Percentiles rank a stretch among this genome's conserved stretches.
phyloP scores from a whole-genome alignment of 179 eudicot genomes.

The Silene noctiflora region DNA sequence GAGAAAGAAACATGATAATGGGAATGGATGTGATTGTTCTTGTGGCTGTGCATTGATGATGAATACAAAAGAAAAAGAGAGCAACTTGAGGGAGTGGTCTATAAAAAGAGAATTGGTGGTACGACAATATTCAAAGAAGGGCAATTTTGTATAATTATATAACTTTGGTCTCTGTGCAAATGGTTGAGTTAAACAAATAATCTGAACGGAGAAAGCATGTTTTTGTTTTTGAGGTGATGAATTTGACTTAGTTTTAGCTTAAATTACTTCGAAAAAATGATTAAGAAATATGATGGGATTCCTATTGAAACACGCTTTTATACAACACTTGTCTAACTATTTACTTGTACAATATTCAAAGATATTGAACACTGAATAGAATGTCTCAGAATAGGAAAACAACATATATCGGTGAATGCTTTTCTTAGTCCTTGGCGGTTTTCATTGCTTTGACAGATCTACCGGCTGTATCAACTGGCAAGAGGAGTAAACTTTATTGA shows the following conservation, averaged over 20 bases:
- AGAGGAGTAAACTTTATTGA: conserved; percentile 59
- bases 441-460: conserved; percentile 45
- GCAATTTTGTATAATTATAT: not conserved
- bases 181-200: not conserved
- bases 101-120: not conserved
- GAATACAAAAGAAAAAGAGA: not conserved
- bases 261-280: too few species aligned
- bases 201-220: not conserved
- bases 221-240: not conserved
- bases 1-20: not conserved
- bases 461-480: conserved; percentile 70
- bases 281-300: not conserved
- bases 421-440: not conserved
- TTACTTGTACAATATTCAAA: not conserved
- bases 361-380: not conserved
- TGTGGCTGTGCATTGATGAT: not conserved
- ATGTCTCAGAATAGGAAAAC: not conserved
- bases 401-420: not conserved
- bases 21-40: not conserved
- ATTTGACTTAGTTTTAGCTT: not conserved
- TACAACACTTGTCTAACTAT: not conserved
- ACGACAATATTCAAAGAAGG: not conserved
- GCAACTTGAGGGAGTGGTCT: not conserved
- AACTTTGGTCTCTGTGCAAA: not conserved
- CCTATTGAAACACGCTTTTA: not conserved